phyloP scores from a whole-genome alignment of 2,329 filamentous ascomycete genomes.

The Eurotiales sp. region DNA sequence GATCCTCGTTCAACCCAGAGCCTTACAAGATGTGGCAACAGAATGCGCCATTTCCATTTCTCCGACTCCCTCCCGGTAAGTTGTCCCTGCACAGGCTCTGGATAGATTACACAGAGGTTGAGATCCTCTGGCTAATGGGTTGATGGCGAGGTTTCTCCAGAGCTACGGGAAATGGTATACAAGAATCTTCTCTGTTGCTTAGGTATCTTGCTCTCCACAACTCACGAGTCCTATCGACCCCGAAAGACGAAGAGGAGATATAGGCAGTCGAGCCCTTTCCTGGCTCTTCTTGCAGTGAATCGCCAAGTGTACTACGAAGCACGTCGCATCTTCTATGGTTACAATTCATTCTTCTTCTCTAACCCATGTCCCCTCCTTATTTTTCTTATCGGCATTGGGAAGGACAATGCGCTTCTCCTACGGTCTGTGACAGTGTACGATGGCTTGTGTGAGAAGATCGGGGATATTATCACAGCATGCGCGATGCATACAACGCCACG shows the following conservation, averaged over 20 bases:
- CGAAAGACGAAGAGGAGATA: too few relatives aligned
- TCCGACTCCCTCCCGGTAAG: conserved; percentile 4
- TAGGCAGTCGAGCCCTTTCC: too few relatives aligned
- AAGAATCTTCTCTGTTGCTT: not conserved
- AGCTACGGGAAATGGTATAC: conserved; percentile 4
- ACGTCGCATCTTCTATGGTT: conserved; percentile 5
- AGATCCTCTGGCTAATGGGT: not conserved
- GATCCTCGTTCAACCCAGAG: not conserved
- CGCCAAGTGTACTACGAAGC: conserved; percentile 11
- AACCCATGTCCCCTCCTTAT: not conserved
- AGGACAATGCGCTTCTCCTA: not conserved
- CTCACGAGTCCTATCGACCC: too few relatives aligned
- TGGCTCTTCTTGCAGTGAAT: conserved; percentile 5
- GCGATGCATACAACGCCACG: too few relatives aligned
- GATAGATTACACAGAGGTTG: too few relatives aligned
- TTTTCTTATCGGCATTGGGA: conserved; percentile 9
- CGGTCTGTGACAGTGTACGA: too few relatives aligned
- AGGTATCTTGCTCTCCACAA: too few relatives aligned
- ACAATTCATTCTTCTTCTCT: conserved; percentile 4
- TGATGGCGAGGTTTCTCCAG: not conserved
- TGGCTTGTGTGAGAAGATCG: too few relatives aligned
- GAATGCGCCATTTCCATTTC: not conserved
- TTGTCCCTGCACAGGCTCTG: too few relatives aligned
- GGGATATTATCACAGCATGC: too few relatives aligned
- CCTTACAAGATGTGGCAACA: not conserved